Evolutionary conservation across 257 asterid genomes (phyloP), one percentile per base, ranked within the genome.

Genomic region (Solanum pinnatisectum): DNA sequence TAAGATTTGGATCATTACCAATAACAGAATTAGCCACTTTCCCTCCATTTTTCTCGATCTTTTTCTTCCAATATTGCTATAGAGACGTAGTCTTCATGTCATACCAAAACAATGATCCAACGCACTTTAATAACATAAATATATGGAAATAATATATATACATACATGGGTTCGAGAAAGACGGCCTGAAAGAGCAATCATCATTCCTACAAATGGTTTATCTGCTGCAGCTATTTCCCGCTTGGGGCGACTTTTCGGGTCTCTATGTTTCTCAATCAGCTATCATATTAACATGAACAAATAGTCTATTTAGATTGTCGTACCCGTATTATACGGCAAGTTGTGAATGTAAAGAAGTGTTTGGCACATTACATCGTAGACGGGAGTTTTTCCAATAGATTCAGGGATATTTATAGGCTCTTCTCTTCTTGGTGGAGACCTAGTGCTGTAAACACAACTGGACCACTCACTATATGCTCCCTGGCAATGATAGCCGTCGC

Each of bases 1-100:
- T 27, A 13, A 15, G 35, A 12, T 71, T 12, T 10, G 49, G 13
- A 65, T 18, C 37, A 88, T 44, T 91, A 97, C 99, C 99, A 56
- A 92, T 92, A n/a, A 96, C 93, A 5, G 94, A 90, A 88, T 92
- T 95, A 14, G 94, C 88, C 39, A 96, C 96, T 85, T 93, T 88
- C 63, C 98, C 98, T 27, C 98, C 99, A 36, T 89, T 87, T 89
- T 93, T 95, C 92, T 97, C 98, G 46, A 96, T 96, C 91, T 94
- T 89, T 0, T 93, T 78, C 92, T 92, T 97, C 98, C 98, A 96
- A 86, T 93, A 90, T 94, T 97, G 98, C 99, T 97, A 32, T 84
- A 76, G 60, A 83, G 33, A 18, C 8, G 7, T 68, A 33, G 33
- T 71, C 10, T 12, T 44, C 15, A 32, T 0, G 37, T 30, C 32